Evolutionary conservation across 768 basidiomycete genomes (phyloP), one percentile per base, ranked within the genome.

Genomic region (Lactarius sp.): DNA sequence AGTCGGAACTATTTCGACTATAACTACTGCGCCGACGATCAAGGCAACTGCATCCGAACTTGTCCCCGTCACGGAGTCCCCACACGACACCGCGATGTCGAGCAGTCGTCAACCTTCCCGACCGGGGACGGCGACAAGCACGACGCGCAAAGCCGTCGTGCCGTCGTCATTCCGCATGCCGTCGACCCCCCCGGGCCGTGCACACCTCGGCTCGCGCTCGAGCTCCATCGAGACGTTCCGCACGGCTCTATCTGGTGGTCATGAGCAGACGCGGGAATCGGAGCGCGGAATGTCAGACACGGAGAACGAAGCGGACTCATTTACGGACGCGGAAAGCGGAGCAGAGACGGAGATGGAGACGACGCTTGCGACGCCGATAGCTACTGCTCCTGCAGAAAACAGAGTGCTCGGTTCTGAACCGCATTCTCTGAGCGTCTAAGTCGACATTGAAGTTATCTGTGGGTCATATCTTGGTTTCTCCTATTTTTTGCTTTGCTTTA

Each of bases 81-180:
- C 27, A 34, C 42, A 58, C 10, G 27, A 47, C 14, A 8, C 9
- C 34, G 37, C 2, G n/a, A 16, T 20, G 20, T 27, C 62, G 8
- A 41, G 31, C 18, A 55, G 46, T 16, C 20, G 42, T 7, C 31
- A 39, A 18, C 52, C 52, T 12, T 39, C 16, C 37, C 18, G 54
- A 20, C 56, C 44, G 18, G 4, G 34, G 12, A 14, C 16, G 1
- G 10, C 34, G 2, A 10, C 41, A 10, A 6, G 12, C 1, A 33
- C 52, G 9, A 16, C 46, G 6, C 62, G 39, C 16, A 53, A 36
- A 8, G 31, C 37, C 37, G 9, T 22, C 20, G 57, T 59, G 2
- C 66, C 67, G n/a, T 60, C 67, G 12, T 55, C 67, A 33, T 68
- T 68, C 65, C 65, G 59, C 51, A 60, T 62, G 65, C 65, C 65